Evolutionary conservation across 441 rosid species (phyloP).

Genomic region (Euphorbia celastroides): DNA sequence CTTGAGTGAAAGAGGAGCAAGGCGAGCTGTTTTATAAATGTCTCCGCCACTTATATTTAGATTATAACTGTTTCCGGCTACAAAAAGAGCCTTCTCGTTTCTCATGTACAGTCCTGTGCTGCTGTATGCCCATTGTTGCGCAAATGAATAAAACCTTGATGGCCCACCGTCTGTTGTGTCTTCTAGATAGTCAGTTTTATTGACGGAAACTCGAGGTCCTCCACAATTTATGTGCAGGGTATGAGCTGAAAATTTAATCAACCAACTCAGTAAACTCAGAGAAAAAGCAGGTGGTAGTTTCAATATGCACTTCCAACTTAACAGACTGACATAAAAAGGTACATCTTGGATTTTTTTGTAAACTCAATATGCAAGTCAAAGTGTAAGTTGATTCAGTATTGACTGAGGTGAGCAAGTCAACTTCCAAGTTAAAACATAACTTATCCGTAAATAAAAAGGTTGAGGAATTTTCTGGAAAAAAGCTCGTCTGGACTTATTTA

Average conservation of each 20-base stretch:
- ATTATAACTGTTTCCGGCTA: constrained; percentile 23
- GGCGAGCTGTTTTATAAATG: constrained; percentile 55
- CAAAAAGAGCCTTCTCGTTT: not conserved
- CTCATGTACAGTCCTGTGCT: constrained; percentile 51
- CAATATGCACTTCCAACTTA: not conserved
- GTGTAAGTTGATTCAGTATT: not conserved
- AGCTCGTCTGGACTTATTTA: not conserved
- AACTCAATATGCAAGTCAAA: too few relatives aligned
- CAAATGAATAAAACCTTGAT: constrained; percentile 30
- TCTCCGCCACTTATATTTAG: constrained; percentile 27
- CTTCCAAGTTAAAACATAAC: not conserved
- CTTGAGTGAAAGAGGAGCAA: constrained; percentile 66
- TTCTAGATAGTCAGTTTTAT: constrained; percentile 33
- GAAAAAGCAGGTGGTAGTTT: not conserved
- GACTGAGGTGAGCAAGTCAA: not conserved
- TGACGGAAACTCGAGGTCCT: constrained; percentile 25
- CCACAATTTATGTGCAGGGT: constrained; percentile 81
- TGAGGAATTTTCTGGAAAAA: not conserved
- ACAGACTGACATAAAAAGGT: not conserved
- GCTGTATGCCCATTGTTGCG: constrained; percentile 64
- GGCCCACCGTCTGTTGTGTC: constrained; percentile 32
- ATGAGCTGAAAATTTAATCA: constrained; percentile 34
- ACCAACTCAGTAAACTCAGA: not conserved
- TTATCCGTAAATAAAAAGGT: not conserved
- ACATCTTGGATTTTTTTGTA: not conserved